Percentiles rank a stretch among this genome's conserved stretches.
phyloP scores from a whole-genome alignment of 2,329 filamentous ascomycete species.

The Helminthosporium solani region DNA sequence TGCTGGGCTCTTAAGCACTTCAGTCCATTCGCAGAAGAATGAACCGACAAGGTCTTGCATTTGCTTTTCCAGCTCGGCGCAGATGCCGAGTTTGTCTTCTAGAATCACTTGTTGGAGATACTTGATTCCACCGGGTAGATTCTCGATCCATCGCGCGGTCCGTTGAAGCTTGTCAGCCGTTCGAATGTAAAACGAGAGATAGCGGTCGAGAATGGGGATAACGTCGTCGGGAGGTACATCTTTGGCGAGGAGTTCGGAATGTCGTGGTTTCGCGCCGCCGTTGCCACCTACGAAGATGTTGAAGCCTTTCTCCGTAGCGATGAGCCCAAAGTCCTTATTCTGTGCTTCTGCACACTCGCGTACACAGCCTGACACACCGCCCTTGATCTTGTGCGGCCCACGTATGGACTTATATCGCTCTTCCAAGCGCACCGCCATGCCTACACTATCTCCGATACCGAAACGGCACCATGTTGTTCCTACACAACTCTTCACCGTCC shows the following conservation, averaged over 20 bases:
- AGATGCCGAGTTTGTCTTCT: conserved; percentile 83
- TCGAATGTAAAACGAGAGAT: conserved; percentile 90
- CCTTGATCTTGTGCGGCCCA: conserved; percentile 88
- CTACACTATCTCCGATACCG: conserved; percentile 85
- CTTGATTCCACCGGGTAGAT: conserved; percentile 76
- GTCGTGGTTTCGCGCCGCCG: conserved; percentile 79
- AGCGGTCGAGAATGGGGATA: conserved; percentile 80
- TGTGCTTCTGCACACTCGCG: conserved; percentile 90
- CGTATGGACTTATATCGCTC: conserved; percentile 90
- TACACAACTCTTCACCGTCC: conserved; percentile 90
- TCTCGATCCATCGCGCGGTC: conserved; percentile 85
- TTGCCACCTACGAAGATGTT: conserved; percentile 92
- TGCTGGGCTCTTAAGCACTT: conserved; percentile 70
- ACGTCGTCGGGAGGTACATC: conserved; percentile 83
- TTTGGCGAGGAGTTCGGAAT: conserved; percentile 80
- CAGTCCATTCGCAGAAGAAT: conserved; percentile 92
- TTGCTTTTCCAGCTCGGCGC: conserved; percentile 78
- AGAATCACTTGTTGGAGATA: conserved; percentile 82
- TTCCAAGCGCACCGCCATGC: conserved; percentile 83
- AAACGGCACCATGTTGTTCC: conserved; percentile 90
- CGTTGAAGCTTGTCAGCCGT: conserved; percentile 88
- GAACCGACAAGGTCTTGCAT: conserved; percentile 82
- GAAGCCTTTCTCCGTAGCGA: conserved; percentile 89
- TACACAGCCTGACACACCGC: conserved; percentile 87
- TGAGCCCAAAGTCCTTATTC: conserved; percentile 90